Evolutionary conservation across 2,329 filamentous ascomycete genomes (phyloP).

Genomic region (Gliomastix tumulicola): DNA sequence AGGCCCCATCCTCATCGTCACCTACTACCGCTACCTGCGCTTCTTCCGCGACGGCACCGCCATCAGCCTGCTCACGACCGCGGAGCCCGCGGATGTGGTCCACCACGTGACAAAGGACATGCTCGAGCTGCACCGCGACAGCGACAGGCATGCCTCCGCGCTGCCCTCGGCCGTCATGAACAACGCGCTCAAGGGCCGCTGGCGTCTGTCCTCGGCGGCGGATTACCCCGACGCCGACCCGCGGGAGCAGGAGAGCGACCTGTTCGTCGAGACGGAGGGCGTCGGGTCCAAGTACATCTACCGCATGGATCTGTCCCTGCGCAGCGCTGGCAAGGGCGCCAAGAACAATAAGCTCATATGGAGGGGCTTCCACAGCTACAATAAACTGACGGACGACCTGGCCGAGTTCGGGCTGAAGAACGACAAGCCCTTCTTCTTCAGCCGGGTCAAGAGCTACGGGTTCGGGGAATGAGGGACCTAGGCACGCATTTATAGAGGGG

Average conservation of each 20-base stretch:
- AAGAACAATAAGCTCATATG: conserved; percentile 84
- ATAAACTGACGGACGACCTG: conserved; percentile 85
- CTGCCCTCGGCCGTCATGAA: conserved; percentile 53
- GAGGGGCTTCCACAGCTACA: conserved; percentile 89
- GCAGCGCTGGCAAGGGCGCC: conserved; percentile 53
- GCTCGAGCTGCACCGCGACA: conserved; percentile 38
- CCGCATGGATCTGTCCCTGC: conserved; percentile 69
- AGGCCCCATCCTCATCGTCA: conserved; percentile 82
- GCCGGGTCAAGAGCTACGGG: conserved; percentile 57
- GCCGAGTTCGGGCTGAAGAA: conserved; percentile 65
- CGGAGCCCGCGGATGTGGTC: conserved; percentile 81
- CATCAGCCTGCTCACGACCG: conserved; percentile 73
- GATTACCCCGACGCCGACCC: conserved; percentile 20
- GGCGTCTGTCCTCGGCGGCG: conserved; percentile 34
- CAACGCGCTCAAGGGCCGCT: conserved; percentile 53
- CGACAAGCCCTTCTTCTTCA: conserved; percentile 61
- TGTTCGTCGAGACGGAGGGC: conserved; percentile 84
- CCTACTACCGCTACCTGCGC: conserved; percentile 94
- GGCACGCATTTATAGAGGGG: background rate
- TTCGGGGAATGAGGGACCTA: conserved; percentile 27
- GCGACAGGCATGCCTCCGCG: conserved; percentile 8
- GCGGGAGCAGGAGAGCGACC: conserved; percentile 49
- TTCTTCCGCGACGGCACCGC: conserved; percentile 87
- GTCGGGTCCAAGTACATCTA: conserved; percentile 84
- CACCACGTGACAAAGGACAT: conserved; percentile 72